Base-by-base conservation (phyloP, 73 alveolate genomes). In the Urostyla sp. region DNA sequence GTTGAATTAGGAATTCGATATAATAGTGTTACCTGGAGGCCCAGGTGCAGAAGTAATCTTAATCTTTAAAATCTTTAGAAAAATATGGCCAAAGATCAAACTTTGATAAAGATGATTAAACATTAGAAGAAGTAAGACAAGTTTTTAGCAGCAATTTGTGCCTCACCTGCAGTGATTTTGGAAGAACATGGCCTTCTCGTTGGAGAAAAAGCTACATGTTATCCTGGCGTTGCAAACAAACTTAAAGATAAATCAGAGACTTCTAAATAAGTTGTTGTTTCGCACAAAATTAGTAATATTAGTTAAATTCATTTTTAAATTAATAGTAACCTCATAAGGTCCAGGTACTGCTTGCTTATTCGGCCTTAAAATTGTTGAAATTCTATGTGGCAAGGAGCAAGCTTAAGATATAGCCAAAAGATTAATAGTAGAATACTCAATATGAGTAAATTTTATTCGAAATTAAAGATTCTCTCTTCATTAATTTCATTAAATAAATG, bases 1-100 rank as follows among this genome's bases (percentile, higher is more conserved):
- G 1, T 7, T 24, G 51, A 45, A 45, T 24, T n/a, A 55, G 0
- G 50, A 27, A 0, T 73, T 34, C 21, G 91, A 95, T 51, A 87
- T 82, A 88, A 92, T 95, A 54, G 95, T 94, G 0, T 80, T 95
- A 27, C 99, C 99, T 0, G 99, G 98, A 24, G 98, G 97, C 18
- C 72, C 90, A 48, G 91, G 94, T 49, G 94, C 95, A 50, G 97
- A 95, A 28, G 86, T 72, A 76, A 87, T 38, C 75, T 11, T 55
- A n/a, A 52, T 88, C 11, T 20, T 69, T 1, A 5, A 23, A 18
- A n/a, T 40, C 20, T 43, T 20, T 73, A 73, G 85, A 60, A 75
- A 2, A 31, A 37, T 21, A 56, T 75, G 69, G 90, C 96, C 10
- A 85, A 91, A 74, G 72, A 73, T 78, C 23, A 72, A 43, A 80